Evolutionary conservation across 2,329 filamentous ascomycete genomes (phyloP), one percentile per base, ranked within the genome.

Genomic region (Cladosporium velox): DNA sequence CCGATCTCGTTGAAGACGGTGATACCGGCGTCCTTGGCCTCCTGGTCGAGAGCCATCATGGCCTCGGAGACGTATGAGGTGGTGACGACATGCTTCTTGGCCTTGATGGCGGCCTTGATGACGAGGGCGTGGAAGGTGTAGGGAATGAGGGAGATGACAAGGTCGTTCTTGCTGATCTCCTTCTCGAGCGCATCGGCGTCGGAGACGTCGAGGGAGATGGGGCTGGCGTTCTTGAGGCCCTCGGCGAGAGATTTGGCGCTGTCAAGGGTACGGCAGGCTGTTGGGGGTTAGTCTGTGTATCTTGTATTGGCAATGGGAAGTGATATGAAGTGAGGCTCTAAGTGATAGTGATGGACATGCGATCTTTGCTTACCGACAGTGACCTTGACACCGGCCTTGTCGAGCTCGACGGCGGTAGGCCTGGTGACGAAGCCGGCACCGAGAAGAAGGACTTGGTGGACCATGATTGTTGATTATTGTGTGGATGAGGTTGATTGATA

Each of bases 1-100:
- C 92, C 92, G 76, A 96, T 96, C 86, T 98, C 94, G 82, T 98
- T 97, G 91, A 97, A 93, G 77, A 97, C 93, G 12, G 92, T 96
- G 77, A 97, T 97, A 68, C 93, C 93, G 21, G 94, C 94, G 69
- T 90, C 91, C 85, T 97, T 96, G 78, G 86, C 88, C 73, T 90
- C 83, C 73, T 88, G 84, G 75, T 97, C 90, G 60, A 98, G 88
- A 83, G 93, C 94, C 82, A 90, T 80, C 93, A 97, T 97, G 70
- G 92, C 91, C 3, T 92, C 92, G 4, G 91, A 96, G 69, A 97
- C 91, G 77, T 98, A 98, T 71, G 88, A 92, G 34, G 94, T 97
- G 67, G 94, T 97, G 76, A 98, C 93, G 68, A 98, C 93, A 83
- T 98, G 84, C 86, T 94, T 97, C 91, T 97, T 97, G 75, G 90